These are phyloP conservation scores for Fraxinus latifolia DNA, from an alignment of 305 asterid species.

Conservation along the genomic window DNA sequence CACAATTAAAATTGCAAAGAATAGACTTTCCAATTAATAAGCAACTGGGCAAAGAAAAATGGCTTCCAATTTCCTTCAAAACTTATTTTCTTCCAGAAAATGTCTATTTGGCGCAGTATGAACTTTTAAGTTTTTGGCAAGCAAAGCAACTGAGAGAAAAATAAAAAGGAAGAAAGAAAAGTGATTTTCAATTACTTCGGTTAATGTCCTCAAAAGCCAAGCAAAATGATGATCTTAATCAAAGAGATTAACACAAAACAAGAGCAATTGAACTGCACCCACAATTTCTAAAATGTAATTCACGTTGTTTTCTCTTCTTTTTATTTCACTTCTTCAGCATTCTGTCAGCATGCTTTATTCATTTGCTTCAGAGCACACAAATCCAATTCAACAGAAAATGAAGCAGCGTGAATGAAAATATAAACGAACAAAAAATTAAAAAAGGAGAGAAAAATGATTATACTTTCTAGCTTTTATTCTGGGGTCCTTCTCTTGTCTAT, in stretches of 20 bases:
- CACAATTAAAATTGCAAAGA: neutral
- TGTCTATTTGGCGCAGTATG: neutral
- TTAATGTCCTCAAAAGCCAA: neutral
- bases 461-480: constrained; percentile 70
- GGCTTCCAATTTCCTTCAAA: neutral
- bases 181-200: neutral
- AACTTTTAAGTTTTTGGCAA: neutral
- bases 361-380: constrained; percentile 4
- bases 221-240: neutral
- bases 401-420: constrained; percentile 22
- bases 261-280: neutral
- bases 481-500: constrained; percentile 63
- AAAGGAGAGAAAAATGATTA: neutral
- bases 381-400: constrained; percentile 25
- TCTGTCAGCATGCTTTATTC: neutral
- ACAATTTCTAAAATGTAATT: constrained; percentile 1
- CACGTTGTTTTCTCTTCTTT: neutral
- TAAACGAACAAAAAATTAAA: neutral
- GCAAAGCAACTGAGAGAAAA: neutral
- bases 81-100: neutral
- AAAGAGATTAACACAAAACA: neutral
- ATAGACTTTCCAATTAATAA: neutral
- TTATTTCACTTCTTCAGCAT: neutral
- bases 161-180: neutral
- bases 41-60: neutral